phyloP scores from a whole-genome alignment of 306 rosid species.

The Quercus glauca region DNA sequence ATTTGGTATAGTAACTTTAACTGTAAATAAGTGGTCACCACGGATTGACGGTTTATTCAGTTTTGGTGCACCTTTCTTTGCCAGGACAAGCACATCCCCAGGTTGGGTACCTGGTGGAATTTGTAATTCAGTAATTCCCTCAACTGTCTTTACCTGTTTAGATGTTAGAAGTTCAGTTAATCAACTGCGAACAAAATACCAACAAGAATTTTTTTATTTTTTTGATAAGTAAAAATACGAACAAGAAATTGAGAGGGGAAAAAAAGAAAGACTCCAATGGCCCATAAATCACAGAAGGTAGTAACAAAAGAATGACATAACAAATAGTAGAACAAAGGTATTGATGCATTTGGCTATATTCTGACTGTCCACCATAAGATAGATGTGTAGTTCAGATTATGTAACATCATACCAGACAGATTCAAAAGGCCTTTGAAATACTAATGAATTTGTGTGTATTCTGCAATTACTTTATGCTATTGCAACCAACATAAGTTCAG shows the following conservation, averaged over 20 bases:
- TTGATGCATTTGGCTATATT: neutral
- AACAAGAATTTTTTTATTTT: neutral
- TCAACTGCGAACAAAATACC: constrained; percentile 10
- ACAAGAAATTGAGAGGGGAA: neutral
- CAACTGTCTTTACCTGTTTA: constrained; percentile 83
- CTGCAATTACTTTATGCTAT: neutral
- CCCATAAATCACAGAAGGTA: neutral
- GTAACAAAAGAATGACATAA: neutral
- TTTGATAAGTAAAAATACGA: no score
- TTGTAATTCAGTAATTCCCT: constrained; percentile 71
- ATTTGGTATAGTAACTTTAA: constrained; percentile 85
- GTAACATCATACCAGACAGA: neutral
- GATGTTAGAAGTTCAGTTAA: constrained; percentile 28
- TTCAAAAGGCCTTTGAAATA: neutral
- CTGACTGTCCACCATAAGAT: neutral
- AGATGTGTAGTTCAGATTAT: neutral
- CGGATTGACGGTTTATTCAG: constrained; percentile 86
- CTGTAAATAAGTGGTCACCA: constrained; percentile 87
- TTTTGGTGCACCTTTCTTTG: constrained; percentile 92
- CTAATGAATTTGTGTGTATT: neutral
- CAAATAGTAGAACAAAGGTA: neutral
- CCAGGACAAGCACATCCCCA: constrained; percentile 75
- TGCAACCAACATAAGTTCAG: neutral
- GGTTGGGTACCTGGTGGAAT: constrained; percentile 94
- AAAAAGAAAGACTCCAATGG: neutral